These are phyloP conservation scores for Arthrobotrys conoides DNA, from an alignment of 2,329 filamentous ascomycete genomes.

Conservation along the genomic window DNA sequence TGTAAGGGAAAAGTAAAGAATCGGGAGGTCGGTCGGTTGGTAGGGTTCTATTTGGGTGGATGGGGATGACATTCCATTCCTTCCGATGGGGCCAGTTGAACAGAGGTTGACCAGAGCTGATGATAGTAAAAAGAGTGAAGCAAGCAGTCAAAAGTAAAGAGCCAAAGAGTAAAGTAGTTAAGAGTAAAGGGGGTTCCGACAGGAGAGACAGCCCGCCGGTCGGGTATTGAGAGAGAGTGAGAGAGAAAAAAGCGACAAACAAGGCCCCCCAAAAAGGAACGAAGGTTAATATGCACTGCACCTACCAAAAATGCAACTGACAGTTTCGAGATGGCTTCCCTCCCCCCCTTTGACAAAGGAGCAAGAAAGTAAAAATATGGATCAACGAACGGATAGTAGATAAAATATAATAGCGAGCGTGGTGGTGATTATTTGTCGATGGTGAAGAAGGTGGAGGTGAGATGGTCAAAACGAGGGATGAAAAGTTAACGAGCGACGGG, in stretches of 20 bases:
- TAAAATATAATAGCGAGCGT: constrained; percentile 44
- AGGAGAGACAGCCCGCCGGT: background rate
- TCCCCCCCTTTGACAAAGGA: too few relatives aligned
- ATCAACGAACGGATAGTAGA: background rate
- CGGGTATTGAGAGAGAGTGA: background rate
- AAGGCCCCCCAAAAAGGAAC: background rate
- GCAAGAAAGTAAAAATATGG: too few relatives aligned
- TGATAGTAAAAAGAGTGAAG: background rate
- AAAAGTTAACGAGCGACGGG: constrained; percentile 54
- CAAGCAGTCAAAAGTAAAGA: too few relatives aligned
- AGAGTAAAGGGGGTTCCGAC: too few relatives aligned
- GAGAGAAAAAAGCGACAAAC: constrained; percentile 13
- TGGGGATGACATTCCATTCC: constrained; percentile 47
- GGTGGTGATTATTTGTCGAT: constrained; percentile 5
- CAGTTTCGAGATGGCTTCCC: too few relatives aligned
- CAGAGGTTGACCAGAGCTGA: background rate
- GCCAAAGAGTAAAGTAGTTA: too few relatives aligned
- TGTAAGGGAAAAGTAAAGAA: background rate
- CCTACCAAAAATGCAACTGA: constrained; percentile 46
- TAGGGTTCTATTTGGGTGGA: constrained; percentile 19
- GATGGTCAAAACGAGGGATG: constrained; percentile 1
- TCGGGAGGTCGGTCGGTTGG: constrained; percentile 13
- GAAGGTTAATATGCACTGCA: constrained; percentile 36
- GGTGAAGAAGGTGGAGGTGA: background rate
- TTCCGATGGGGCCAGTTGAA: constrained; percentile 5